phyloP scores from a whole-genome alignment of 2,329 filamentous ascomycete genomes.

The Monosporascus cannonballus region DNA sequence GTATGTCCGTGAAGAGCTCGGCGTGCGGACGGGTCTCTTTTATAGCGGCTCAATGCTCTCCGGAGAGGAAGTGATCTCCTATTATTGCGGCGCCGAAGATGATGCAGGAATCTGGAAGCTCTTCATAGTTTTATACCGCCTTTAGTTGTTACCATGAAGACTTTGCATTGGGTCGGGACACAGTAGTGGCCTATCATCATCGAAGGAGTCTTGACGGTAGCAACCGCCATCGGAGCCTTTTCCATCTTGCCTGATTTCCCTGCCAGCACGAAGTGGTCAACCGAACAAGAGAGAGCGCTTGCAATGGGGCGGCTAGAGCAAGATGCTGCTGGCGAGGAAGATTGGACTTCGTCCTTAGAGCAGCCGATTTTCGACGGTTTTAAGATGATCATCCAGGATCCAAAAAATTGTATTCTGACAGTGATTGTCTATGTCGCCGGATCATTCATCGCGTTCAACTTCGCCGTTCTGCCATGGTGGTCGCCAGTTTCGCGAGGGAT shows the following conservation, averaged over 20 bases:
- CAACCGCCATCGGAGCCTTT: conserved; percentile 15
- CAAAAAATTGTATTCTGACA: conserved; percentile 5
- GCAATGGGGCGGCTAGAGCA: conserved; percentile 13
- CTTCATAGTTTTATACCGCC: too few species aligned
- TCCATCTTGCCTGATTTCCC: conserved; percentile 20
- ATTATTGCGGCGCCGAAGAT: conserved; percentile 1
- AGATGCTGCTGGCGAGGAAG: conserved; percentile 15
- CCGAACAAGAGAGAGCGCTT: conserved; percentile 13
- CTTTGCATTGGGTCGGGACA: background rate
- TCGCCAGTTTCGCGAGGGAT: conserved; percentile 17
- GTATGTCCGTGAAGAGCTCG: conserved; percentile 62
- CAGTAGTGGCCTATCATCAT: conserved; percentile 5
- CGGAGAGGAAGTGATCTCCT: conserved; percentile 32
- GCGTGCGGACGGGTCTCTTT: conserved; percentile 50
- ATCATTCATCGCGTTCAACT: conserved; percentile 1
- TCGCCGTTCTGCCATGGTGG: conserved; percentile 24
- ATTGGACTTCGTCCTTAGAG: conserved; percentile 11
- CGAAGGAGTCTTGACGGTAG: conserved; percentile 18
- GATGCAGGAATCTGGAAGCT: background rate
- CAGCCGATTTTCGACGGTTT: conserved; percentile 8
- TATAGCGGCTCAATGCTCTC: conserved; percentile 57
- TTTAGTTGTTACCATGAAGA: too few species aligned
- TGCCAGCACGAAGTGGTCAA: conserved; percentile 10
- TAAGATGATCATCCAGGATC: conserved; percentile 11
- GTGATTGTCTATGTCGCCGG: conserved; percentile 1